Percentiles rank a stretch among this genome's conserved stretches.
Evolutionary conservation across 75 land plant species (phyloP).

Genomic region (Sequoia sempervirens): DNA sequence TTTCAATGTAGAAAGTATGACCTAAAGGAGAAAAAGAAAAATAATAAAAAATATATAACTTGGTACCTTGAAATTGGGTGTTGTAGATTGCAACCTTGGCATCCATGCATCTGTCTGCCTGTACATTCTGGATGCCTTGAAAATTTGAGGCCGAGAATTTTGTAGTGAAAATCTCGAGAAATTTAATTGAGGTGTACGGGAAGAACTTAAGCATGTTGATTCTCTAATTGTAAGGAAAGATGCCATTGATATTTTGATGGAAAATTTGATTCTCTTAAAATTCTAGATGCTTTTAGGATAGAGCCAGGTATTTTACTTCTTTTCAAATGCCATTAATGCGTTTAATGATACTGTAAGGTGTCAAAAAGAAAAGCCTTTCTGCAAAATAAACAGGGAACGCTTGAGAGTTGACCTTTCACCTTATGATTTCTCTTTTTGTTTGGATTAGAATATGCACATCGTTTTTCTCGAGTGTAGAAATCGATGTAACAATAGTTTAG

Average conservation of each 20-base stretch:
- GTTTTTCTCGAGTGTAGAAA: too few species aligned
- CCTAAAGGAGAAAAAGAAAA: neutral
- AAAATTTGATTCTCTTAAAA: too few species aligned
- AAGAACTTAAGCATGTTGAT: neutral
- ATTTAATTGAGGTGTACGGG: neutral
- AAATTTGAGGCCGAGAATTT: neutral
- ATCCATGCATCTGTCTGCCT: neutral
- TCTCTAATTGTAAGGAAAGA: neutral
- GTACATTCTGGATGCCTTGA: neutral
- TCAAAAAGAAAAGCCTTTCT: neutral
- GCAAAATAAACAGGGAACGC: too few species aligned
- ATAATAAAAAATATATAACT: neutral
- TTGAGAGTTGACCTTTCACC: too few species aligned
- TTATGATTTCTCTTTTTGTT: too few species aligned
- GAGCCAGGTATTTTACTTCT: neutral
- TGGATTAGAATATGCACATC: too few species aligned
- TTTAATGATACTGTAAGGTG: neutral
- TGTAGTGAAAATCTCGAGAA: neutral
- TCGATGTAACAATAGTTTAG: too few species aligned
- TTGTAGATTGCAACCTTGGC: neutral
- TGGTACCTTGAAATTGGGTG: neutral
- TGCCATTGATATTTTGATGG: neutral
- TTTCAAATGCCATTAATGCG: neutral
- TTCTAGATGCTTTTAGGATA: neutral
- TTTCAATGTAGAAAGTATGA: neutral